Percentiles rank a stretch among this genome's conserved stretches.
These are phyloP conservation scores for Heterobasidion parviporum DNA, from an alignment of 1,284 basidiomycete genomes.

Conservation along the genomic window DNA sequence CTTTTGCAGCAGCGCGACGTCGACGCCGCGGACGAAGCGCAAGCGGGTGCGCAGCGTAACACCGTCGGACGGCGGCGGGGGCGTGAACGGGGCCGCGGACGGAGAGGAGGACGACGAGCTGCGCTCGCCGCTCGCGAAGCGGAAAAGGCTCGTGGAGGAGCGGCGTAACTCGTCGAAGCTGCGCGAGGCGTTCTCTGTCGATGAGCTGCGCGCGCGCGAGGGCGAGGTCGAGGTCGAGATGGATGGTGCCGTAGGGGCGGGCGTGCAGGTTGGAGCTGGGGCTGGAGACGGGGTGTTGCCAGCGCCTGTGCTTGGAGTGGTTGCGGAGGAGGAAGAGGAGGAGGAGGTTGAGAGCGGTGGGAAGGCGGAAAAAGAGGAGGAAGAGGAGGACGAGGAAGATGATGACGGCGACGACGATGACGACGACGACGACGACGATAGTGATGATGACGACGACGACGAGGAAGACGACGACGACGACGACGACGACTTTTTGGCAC, in stretches of 20 bases:
- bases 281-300: not conserved
- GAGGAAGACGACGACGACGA: conserved; percentile 28
- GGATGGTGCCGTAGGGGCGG: conserved; percentile 3
- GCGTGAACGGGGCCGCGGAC: conserved; percentile 25
- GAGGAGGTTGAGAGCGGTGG: not conserved
- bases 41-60: conserved; percentile 67
- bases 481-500: conserved; percentile 67
- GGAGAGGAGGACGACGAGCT: conserved; percentile 18
- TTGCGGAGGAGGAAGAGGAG: not conserved
- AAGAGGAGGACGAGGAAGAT: conserved; percentile 26
- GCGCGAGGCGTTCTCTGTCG: conserved; percentile 56
- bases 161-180: conserved; percentile 56
- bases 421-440: too few relatives aligned
- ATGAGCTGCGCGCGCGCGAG: conserved; percentile 30
- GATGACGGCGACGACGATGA: conserved; percentile 22
- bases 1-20: conserved; percentile 28
- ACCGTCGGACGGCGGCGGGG: conserved; percentile 46
- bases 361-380: conserved; percentile 8
- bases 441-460: conserved; percentile 17
- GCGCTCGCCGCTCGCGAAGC: conserved; percentile 67
- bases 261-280: not conserved
- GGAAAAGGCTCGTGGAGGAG: conserved; percentile 61
- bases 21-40: conserved; percentile 42
- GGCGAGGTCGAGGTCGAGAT: conserved; percentile 17
- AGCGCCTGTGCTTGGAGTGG: too few relatives aligned